phyloP scores from a whole-genome alignment of 2,329 filamentous ascomycete species.

The Claviceps sp. region DNA sequence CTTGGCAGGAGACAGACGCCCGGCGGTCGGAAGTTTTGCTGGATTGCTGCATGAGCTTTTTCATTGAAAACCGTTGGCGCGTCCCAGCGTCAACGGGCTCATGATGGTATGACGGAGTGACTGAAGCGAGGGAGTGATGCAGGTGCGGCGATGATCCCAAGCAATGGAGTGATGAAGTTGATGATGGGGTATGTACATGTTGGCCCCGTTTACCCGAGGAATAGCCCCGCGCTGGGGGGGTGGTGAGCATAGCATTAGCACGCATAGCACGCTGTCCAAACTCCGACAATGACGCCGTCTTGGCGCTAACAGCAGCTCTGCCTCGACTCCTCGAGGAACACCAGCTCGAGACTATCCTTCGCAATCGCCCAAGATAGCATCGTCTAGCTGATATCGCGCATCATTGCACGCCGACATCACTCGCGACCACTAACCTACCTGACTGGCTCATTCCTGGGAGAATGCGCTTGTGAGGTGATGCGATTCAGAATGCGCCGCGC shows the following conservation, averaged over 20 bases:
- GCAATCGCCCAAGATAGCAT: not conserved
- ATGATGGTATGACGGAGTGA: not conserved
- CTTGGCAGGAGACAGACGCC: not conserved
- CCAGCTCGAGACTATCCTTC: not conserved
- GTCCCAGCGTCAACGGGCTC: too few relatives aligned
- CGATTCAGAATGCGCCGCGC: slow-evolving; percentile 8
- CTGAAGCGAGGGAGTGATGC: not conserved
- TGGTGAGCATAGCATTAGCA: too few relatives aligned
- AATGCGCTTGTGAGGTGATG: not conserved
- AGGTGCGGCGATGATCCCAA: not conserved
- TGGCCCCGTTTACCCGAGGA: slow-evolving; percentile 16
- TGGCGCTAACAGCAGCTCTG: not conserved
- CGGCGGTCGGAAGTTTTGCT: not conserved
- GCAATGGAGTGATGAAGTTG: not conserved
- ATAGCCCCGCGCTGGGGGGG: slow-evolving; percentile 13
- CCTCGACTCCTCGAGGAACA: not conserved
- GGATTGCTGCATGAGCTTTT: not conserved
- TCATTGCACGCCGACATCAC: not conserved
- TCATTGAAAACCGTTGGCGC: not conserved
- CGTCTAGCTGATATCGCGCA: not conserved
- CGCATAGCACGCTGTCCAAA: not conserved
- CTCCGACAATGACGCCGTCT: not conserved
- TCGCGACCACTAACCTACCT: not conserved
- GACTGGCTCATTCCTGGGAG: not conserved
- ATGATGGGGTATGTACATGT: not conserved